phyloP scores from a whole-genome alignment of 768 basidiomycete species.

The Panus rudis region DNA sequence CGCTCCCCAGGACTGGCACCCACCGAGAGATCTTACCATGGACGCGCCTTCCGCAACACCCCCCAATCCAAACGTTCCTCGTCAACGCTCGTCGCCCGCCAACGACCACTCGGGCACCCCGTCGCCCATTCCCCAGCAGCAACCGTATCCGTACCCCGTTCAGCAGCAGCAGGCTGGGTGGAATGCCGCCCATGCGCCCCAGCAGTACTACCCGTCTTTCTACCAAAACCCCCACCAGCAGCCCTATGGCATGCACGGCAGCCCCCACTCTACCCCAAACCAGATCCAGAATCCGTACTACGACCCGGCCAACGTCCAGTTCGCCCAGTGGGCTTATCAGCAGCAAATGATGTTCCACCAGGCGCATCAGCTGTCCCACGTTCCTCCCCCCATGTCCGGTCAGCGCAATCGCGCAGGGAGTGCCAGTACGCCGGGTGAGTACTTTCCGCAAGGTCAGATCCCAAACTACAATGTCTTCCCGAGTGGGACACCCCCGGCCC shows the following conservation, averaged over 20 bases:
- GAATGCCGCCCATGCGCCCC: slow-evolving; percentile 59
- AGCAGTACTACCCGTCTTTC: slow-evolving; percentile 73
- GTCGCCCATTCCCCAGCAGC: slow-evolving; percentile 26
- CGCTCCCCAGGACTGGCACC: slow-evolving; percentile 70
- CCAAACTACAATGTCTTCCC: slow-evolving; percentile 57
- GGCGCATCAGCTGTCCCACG: slow-evolving; percentile 38
- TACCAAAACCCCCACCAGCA: slow-evolving; percentile 68
- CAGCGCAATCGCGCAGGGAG: slow-evolving; percentile 34
- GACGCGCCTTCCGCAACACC: slow-evolving; percentile 39
- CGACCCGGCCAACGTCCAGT: slow-evolving; percentile 72
- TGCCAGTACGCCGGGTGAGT: slow-evolving; percentile 39
- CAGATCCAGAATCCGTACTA: slow-evolving; percentile 56
- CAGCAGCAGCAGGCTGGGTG: slow-evolving; percentile 68
- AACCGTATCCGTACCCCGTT: slow-evolving; percentile 60
- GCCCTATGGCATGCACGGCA: slow-evolving; percentile 40
- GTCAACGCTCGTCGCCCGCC: slow-evolving; percentile 55
- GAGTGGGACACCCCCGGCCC: slow-evolving; percentile 64
- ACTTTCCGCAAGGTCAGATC: slow-evolving; percentile 51
- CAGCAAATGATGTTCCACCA: slow-evolving; percentile 83
- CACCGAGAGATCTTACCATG: slow-evolving; percentile 58
- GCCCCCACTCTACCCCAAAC: slow-evolving; percentile 25
- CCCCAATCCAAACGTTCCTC: slow-evolving; percentile 32
- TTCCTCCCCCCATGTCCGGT: slow-evolving; percentile 17
- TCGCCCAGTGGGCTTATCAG: slow-evolving; percentile 85
- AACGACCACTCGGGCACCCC: slow-evolving; percentile 39